Evolutionary conservation across 1,139 yeast genomes (phyloP), one percentile per base, ranked within the genome.

Genomic region (Hyphopichia wangnamkhiaoensis): DNA sequence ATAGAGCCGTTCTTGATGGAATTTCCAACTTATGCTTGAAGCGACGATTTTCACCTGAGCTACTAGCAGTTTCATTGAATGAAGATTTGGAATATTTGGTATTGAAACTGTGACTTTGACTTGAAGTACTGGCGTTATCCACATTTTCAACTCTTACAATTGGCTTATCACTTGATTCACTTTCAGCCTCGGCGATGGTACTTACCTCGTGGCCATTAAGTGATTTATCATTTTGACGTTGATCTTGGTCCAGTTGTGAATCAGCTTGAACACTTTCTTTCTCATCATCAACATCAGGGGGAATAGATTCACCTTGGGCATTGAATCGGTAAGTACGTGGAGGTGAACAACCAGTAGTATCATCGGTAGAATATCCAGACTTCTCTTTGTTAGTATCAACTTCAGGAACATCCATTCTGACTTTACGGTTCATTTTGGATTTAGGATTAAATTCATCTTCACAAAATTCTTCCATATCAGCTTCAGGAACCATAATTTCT

Each of bases 401-500:
- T 19, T 45, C 50, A 15, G 48, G 46, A 29, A 53, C 57, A 2
- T 55, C 61, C 47, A 71, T 70, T 6, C 63, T 67, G 27, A 70
- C 76, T 45, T 61, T 67, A 33, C 74, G 53, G 47, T 68, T 71
- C 26, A 56, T 45, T 39, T 54, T 61, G 3, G 75, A 52, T 16
- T 58, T 53, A 3, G 71, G 68, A 47, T 71, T 72, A 47, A 71
- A 72, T 50, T 59, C 76, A 45, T 72, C 77, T 31, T 71, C 71
- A 44, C 74, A 63, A 45, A 71, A 70, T 14, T 64, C 67, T 2
- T 50, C 56, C 68, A 71, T 59, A 21, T 69, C 74, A 10, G 53
- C 61, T 3, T 61, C 66, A 1, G 65, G 61, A 5, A 73, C 74
- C 29, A 65, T 39, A 23, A 84, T 58, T 51, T 82, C 90, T 16